These are phyloP conservation scores for Phlebiopsis gigantea DNA, from an alignment of 768 basidiomycete species.

Conservation along the genomic window DNA sequence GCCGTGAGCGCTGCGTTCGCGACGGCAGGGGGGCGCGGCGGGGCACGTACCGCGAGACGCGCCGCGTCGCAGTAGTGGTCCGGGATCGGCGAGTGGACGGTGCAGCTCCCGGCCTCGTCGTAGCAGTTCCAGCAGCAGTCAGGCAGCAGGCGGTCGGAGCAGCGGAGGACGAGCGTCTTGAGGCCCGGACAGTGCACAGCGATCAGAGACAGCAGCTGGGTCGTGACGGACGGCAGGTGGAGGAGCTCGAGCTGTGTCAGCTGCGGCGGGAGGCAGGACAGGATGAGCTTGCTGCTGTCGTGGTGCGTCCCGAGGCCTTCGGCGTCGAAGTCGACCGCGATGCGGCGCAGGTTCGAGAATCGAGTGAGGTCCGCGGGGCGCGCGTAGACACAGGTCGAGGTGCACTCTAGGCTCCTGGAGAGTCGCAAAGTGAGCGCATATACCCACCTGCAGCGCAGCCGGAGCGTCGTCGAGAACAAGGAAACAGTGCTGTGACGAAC, in stretches of 20 bases:
- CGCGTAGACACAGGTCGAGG: conserved; percentile 10
- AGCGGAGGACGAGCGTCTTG: conserved; percentile 47
- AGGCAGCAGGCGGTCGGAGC: conserved; percentile 51
- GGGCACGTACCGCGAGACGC: conserved; percentile 41
- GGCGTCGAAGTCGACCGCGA: conserved; percentile 19
- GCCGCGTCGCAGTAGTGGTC: conserved; percentile 38
- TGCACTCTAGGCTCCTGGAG: conserved; percentile 14
- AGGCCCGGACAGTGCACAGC: conserved; percentile 42
- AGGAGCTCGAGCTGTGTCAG: conserved; percentile 47
- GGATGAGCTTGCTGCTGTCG: conserved; percentile 17
- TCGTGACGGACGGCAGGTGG: conserved; percentile 53
- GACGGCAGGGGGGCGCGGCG: not conserved
- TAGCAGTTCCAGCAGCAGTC: conserved; percentile 62
- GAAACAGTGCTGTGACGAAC: conserved; percentile 15
- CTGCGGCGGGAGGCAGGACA: conserved; percentile 25
- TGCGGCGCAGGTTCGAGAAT: conserved; percentile 9
- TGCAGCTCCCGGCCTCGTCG: conserved; percentile 50
- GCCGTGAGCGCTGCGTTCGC: not conserved
- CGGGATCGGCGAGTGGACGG: conserved; percentile 60
- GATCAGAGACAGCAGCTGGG: conserved; percentile 40
- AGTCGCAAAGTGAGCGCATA: conserved; percentile 18
- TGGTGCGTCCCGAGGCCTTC: conserved; percentile 22
- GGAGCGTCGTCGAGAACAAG: not conserved
- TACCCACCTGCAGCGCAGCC: conserved; percentile 13
- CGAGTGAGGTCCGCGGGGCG: conserved; percentile 3